Base-by-base conservation (phyloP, 2,329 filamentous ascomycete species). In the Juglanconis juglandina region DNA sequence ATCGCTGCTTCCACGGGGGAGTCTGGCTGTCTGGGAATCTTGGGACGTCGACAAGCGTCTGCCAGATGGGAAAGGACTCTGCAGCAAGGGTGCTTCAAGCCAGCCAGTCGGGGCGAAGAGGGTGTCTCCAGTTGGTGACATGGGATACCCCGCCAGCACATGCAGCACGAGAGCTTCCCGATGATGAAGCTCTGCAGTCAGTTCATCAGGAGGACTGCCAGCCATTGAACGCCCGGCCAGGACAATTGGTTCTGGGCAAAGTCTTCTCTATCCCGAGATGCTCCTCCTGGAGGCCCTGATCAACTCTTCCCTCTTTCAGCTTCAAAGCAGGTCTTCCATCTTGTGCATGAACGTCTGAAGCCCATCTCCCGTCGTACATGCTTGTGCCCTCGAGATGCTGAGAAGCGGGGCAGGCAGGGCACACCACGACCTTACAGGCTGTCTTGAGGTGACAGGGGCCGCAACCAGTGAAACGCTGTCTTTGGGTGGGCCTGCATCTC, bases 91-190 rank as follows among this genome's bases (percentile, higher is more conserved):
- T 47, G 53, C 2, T 30, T 13, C 17, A 32, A 35, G 41, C 61
- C 61, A 58, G 51, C 53, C 58, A 60, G 61, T 61, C 58, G 58
- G 58, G 59, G 58, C 56, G 39, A 53, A 57, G 52, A 52, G 44
- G 58, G 17, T 41, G 9, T 35, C 51, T 52, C 55, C 44, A 60
- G 54, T 39, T 24, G 30, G 32, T 30, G 58, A 55, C 61, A 63
- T 60, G 61, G 61, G 51, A 46, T 46, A 61, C 61, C 61, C 61
- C 61, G 61, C 55, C 58, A 61, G 49, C 42, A n/a, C 35, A 44
- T 60, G 58, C 58, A 55, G 53, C 50, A 46, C 53, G 53, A 46
- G 55, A 42, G 48, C 48, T 44, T 42, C 35, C 46, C 14, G n/a
- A 48, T 41, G 57, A 50, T 59, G 59, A 53, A 52, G 60, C 41